Percentiles rank a stretch among this genome's conserved stretches.
These are phyloP conservation scores for Trametes sp. DNA, from an alignment of 1,284 basidiomycete genomes.

Conservation along the genomic window DNA sequence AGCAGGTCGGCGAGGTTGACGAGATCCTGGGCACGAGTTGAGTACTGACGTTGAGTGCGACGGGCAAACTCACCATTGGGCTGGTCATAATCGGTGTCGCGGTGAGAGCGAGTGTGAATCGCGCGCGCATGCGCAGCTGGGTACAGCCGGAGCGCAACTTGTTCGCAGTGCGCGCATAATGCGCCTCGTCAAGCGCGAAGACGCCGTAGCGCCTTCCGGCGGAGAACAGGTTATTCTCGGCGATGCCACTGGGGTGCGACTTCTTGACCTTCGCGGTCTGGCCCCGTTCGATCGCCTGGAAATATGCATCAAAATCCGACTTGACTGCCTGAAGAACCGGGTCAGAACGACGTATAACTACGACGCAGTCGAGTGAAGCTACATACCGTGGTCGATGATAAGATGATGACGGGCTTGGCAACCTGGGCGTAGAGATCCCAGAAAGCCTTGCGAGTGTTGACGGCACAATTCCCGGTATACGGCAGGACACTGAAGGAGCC, in stretches of 20 bases:
- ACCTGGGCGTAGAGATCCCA: neutral
- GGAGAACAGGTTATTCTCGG: neutral
- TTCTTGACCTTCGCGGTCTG: too few species aligned
- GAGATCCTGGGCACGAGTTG: neutral
- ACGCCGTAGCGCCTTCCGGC: neutral
- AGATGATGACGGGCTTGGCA: neutral
- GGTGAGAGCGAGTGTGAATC: neutral
- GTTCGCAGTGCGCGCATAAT: constrained; percentile 1
- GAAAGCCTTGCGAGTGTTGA: neutral
- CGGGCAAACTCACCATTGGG: constrained; percentile 2
- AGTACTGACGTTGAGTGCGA: neutral
- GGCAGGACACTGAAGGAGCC: neutral
- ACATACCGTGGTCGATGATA: neutral
- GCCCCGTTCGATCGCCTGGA: neutral
- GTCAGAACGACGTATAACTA: neutral
- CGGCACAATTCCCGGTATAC: constrained; percentile 2
- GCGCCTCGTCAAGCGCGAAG: constrained; percentile 13
- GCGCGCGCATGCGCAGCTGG: neutral
- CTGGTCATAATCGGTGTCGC: constrained; percentile 13
- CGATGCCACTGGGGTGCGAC: neutral
- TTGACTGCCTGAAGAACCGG: neutral
- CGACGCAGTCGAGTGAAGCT: neutral
- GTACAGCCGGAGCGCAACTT: neutral
- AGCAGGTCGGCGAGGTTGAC: neutral
- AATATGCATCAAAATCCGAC: neutral